Evolutionary conservation across 495 filamentous ascomycete species (phyloP), one percentile per base, ranked within the genome.

Genomic region (Paragyromitra xinjiangensis): DNA sequence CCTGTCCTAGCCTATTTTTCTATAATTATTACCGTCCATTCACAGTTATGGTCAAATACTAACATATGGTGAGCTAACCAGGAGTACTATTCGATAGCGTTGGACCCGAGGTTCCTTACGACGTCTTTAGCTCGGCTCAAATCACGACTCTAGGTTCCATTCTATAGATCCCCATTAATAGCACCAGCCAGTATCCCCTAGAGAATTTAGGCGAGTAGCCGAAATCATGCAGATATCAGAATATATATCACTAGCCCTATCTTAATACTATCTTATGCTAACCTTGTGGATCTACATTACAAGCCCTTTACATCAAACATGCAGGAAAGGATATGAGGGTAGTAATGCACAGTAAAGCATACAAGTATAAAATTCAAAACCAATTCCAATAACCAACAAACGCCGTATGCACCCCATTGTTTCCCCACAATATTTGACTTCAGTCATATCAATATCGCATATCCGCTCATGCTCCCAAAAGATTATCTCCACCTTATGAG

Each of bases 391-490:
- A 12, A 51, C 22, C n/a, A 63, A 71, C 42, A 34, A 71, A 71
- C 68, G 68, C 68, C 68, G n/a, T 63, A 63, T 71, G 9, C 56
- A 50, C 68, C 66, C 39, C 34, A 44, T 40, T 6, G 37, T 40
- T 63, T 63, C 8, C 34, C 56, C 6, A 61, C 56, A 69, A 45
- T 69, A 19, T 42, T 9, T 12, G 22, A 59, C 39, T 26, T 37
- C 51, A 9, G 2, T 48, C 22, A 34, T 37, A 45, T 67, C 29
- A 29, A 53, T 53, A 63, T 45, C 19, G 24, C 12, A 56, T 26
- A 24, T 40, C 44, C 26, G n/a, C 19, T 1, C 37, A 26, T n/a
- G 26, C 29, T 34, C 45, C 26, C 48, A 53, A 63, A 72, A 16
- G 37, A 7, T 16, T 8, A 1, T 44, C 14, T 12, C 45, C 40